These are phyloP conservation scores for Phytophthora capsici DNA, from an alignment of 352 stramenopile genomes.

Conservation along the genomic window DNA sequence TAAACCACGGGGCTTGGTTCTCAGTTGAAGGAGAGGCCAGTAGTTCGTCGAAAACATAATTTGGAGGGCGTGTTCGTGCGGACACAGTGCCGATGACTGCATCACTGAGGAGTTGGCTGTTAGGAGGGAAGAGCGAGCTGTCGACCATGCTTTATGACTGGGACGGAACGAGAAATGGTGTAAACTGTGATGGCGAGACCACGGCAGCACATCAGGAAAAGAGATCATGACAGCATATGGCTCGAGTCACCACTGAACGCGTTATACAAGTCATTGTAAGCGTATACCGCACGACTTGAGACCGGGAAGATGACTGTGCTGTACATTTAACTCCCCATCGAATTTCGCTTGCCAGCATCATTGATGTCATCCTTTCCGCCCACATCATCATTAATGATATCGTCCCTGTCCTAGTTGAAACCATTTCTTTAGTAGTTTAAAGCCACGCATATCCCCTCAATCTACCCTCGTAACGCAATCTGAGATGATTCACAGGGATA, in stretches of 20 bases:
- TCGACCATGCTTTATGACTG: not conserved
- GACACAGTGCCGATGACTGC: not conserved
- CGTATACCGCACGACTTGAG: not conserved
- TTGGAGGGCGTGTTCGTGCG: not conserved
- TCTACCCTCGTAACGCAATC: too few species aligned
- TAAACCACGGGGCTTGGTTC: not conserved
- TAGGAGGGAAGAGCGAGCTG: not conserved
- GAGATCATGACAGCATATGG: not conserved
- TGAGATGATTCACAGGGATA: too few species aligned
- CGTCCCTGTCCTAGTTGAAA: too few species aligned
- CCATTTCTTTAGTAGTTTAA: too few species aligned
- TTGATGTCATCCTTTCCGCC: too few species aligned
- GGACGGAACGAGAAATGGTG: not conserved
- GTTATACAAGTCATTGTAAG: conserved; percentile 1
- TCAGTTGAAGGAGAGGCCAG: not conserved
- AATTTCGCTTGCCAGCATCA: too few species aligned
- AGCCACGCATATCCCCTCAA: too few species aligned
- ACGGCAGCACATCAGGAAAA: not conserved
- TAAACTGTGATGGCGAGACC: not conserved
- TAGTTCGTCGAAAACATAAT: not conserved
- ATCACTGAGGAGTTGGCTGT: not conserved
- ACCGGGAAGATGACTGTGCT: too few species aligned
- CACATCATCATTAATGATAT: too few species aligned
- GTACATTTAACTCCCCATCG: too few species aligned
- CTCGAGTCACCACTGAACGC: not conserved